These are phyloP conservation scores for Fusarium bactridioides DNA, from an alignment of 2,329 filamentous ascomycete genomes.

Conservation along the genomic window DNA sequence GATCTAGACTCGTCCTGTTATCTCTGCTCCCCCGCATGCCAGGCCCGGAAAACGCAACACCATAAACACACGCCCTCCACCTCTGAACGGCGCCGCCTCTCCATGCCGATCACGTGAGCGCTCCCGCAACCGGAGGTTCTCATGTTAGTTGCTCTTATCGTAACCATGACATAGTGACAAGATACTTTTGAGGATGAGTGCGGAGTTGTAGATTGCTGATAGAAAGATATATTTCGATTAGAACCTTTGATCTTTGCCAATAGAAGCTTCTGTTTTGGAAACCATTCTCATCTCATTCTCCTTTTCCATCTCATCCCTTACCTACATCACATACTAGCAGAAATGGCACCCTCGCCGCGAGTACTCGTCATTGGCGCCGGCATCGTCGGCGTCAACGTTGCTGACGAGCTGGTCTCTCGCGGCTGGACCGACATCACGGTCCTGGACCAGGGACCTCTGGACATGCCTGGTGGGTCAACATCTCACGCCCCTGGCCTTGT, in stretches of 20 bases:
- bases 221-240: conserved; percentile 28
- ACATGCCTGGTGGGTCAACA: conserved; percentile 70
- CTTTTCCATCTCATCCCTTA: neutral
- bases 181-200: conserved; percentile 12
- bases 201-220: conserved; percentile 14
- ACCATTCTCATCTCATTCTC: conserved; percentile 3
- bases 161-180: conserved; percentile 23
- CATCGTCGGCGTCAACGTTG: conserved; percentile 70
- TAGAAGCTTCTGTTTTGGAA: conserved; percentile 20
- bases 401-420: conserved; percentile 68
- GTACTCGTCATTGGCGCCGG: conserved; percentile 70
- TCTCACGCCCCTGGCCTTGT: conserved; percentile 71
- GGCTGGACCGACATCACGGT: conserved; percentile 72
- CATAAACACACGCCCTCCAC: conserved; percentile 20
- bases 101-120: conserved; percentile 34
- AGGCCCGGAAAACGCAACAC: neutral
- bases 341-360: conserved; percentile 45
- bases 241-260: conserved; percentile 18
- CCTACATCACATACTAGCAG: neutral
- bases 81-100: neutral
- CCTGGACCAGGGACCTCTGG: conserved; percentile 68
- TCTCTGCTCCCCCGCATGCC: conserved; percentile 25
- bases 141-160: conserved; percentile 32
- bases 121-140: conserved; percentile 31
- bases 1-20: conserved; percentile 21